Percentiles rank a stretch among this genome's conserved stretches.
Conservation (phyloP, 805 yeast genomes). For the Torulaspora indica region DNA sequence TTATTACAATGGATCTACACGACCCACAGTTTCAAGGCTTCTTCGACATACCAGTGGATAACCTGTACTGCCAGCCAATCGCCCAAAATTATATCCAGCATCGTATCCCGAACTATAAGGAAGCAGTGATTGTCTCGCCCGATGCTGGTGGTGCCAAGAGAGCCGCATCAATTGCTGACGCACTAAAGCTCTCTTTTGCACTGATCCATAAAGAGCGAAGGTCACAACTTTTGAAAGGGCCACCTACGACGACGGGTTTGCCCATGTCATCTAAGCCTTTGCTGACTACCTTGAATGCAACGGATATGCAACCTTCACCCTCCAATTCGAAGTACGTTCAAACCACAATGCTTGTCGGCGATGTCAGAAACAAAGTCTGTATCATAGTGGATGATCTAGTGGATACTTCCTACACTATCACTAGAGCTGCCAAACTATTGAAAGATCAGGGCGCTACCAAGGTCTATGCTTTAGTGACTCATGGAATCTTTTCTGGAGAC, state of each 20-base stretch:
- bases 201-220: slow-evolving; percentile 91
- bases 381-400: slow-evolving; percentile 90
- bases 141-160: slow-evolving; percentile 99
- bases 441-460: slow-evolving; percentile 89
- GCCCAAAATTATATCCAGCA: slow-evolving; percentile 78
- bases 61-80: slow-evolving; percentile 82
- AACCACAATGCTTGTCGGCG: slow-evolving; percentile 94
- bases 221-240: slow-evolving; percentile 39
- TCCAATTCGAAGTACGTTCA: slow-evolving; percentile 44
- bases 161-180: slow-evolving; percentile 91
- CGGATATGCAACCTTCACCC: slow-evolving; percentile 26
- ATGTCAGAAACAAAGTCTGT: slow-evolving; percentile 79
- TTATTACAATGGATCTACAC: slow-evolving; percentile 96
- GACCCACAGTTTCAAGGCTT: slow-evolving; percentile 98
- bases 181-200: slow-evolving; percentile 83
- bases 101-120: slow-evolving; percentile 69
- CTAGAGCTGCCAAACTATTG: slow-evolving; percentile 84
- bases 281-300: slow-evolving; percentile 14
- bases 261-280: slow-evolving; percentile 23
- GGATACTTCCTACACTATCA: slow-evolving; percentile 88
- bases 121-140: slow-evolving; percentile 91
- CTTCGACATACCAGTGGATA: slow-evolving; percentile 94
- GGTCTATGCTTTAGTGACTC: slow-evolving; percentile 85
- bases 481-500: slow-evolving; percentile 89
- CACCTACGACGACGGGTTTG: slow-evolving; percentile 33